Evolutionary conservation across 148 eudicot species (phyloP).

Genomic region (Diospyros lotus): DNA sequence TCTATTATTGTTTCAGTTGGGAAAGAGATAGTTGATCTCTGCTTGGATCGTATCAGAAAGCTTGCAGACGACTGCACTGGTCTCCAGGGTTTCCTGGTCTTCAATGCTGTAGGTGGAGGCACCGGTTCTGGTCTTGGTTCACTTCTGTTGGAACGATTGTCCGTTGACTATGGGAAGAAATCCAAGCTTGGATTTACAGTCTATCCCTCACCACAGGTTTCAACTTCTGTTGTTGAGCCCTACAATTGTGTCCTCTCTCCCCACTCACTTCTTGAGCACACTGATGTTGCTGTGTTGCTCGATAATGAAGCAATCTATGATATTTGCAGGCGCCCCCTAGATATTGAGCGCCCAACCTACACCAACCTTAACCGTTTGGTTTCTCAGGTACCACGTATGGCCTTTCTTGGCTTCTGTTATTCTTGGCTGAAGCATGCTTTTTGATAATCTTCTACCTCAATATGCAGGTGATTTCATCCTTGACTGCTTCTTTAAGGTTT

Average conservation of each 20-base stretch:
- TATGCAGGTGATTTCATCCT: too few relatives aligned
- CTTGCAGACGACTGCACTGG: conserved; percentile 16
- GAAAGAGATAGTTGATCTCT: conserved; percentile 16
- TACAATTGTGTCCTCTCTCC: conserved; percentile 13
- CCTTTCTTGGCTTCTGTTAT: too few relatives aligned
- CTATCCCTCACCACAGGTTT: conserved; percentile 15
- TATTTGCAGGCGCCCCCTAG: conserved; percentile 9
- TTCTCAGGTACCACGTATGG: background rate
- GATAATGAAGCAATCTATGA: conserved; percentile 13
- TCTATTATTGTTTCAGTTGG: background rate
- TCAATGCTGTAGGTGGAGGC: conserved; percentile 16
- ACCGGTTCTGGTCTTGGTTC: conserved; percentile 16
- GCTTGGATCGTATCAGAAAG: conserved; percentile 13
- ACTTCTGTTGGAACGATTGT: conserved; percentile 9
- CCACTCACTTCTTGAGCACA: conserved; percentile 13
- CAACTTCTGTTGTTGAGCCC: conserved; percentile 14
- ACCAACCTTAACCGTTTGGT: conserved; percentile 14
- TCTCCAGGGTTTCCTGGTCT: conserved; percentile 14
- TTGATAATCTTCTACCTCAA: too few relatives aligned
- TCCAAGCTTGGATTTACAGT: conserved; percentile 11
- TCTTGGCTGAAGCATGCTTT: too few relatives aligned
- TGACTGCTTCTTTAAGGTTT: too few relatives aligned
- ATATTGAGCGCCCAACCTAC: conserved; percentile 12
- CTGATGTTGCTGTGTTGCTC: conserved; percentile 12
- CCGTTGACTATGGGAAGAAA: conserved; percentile 11